A percentile compares a stretch with the other conserved stretches of the same genome.
phyloP scores from a whole-genome alignment of 1,139 yeast genomes.

The Hemisphaericaspora lyxosophila region DNA sequence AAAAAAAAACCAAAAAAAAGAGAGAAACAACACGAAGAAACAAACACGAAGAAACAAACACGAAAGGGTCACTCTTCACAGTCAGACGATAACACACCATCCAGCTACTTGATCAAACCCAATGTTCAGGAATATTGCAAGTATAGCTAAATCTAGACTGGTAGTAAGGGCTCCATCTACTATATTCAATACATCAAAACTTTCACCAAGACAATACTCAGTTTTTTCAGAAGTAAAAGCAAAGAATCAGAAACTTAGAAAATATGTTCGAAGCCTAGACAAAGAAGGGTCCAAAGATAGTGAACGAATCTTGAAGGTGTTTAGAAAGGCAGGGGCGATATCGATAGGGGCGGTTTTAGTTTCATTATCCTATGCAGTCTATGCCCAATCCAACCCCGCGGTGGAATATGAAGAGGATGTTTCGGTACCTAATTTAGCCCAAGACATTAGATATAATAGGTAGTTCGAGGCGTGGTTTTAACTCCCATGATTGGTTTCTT shows the following conservation, averaged over 20 bases:
- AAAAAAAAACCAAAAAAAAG: too few relatives aligned
- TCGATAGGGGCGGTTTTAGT: conserved; percentile 36
- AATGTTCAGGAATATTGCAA: neutral
- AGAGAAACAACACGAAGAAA: too few relatives aligned
- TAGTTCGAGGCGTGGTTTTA: neutral
- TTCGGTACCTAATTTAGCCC: conserved; percentile 18
- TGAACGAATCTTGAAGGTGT: conserved; percentile 26
- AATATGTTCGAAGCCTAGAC: conserved; percentile 18
- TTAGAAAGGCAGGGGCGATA: conserved; percentile 35
- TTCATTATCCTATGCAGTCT: conserved; percentile 34
- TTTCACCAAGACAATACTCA: conserved; percentile 5
- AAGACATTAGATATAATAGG: conserved; percentile 22
- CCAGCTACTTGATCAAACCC: too few relatives aligned
- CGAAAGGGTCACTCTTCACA: too few relatives aligned
- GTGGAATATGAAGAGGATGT: conserved; percentile 9
- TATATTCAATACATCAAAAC: neutral
- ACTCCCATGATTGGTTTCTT: too few relatives aligned
- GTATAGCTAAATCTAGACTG: neutral
- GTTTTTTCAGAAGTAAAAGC: neutral
- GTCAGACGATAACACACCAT: too few relatives aligned
- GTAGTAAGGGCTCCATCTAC: too few relatives aligned
- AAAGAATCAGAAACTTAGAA: conserved; percentile 1
- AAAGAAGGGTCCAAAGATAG: conserved; percentile 37
- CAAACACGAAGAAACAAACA: too few relatives aligned
- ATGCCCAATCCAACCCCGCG: conserved; percentile 15